Base-by-base conservation (phyloP, 2,329 filamentous ascomycete species). In the Zymoseptoria crescenta region DNA sequence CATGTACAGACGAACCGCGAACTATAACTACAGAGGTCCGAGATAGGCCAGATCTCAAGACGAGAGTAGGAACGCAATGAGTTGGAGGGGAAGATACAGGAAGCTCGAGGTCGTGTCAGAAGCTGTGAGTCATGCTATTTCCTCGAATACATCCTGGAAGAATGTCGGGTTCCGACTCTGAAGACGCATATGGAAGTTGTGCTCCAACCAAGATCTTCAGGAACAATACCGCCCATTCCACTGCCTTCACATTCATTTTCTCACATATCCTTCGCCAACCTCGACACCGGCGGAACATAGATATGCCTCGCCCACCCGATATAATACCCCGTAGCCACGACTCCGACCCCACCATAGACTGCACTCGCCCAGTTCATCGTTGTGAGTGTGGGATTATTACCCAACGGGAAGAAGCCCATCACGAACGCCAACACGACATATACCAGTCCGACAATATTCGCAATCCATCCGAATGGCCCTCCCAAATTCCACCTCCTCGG, bases 261-360 rank as follows among this genome's bases (percentile, higher is more conserved):
- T 59, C 54, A 64, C 54, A 64, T 35, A 56, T 65, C 63, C 56
- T 66, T 66, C 49, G 63, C 63, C 56, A 66, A 57, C 27, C 59
- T 55, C 45, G 61, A 61, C 1, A 62, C 63, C 2, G 64, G 64
- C 19, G 63, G 63, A 21, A 63, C 59, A 57, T 74, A 75, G 35
- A 65, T 58, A 35, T 68, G 65, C 50, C 69, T 65, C 9, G 68
- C 70, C 54, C 65, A 67, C 19, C 70, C 62, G 54, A 71, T 21
- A 54, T 66, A 66, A 50, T 64, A 65, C 10, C 56, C 27, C 9
- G 61, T 59, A 4, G 62, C 59, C n/a, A 66, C 56, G 8, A 67
- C 60, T 6, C 61, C 63, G 4, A 64, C 62, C 8, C 64, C 59
- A 16, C 62, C 65, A 51, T 63, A 67, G 13, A 66, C 61, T 6